These are phyloP conservation scores for Saraca asoca DNA, from an alignment of 331 rosid genomes.

Conservation along the genomic window DNA sequence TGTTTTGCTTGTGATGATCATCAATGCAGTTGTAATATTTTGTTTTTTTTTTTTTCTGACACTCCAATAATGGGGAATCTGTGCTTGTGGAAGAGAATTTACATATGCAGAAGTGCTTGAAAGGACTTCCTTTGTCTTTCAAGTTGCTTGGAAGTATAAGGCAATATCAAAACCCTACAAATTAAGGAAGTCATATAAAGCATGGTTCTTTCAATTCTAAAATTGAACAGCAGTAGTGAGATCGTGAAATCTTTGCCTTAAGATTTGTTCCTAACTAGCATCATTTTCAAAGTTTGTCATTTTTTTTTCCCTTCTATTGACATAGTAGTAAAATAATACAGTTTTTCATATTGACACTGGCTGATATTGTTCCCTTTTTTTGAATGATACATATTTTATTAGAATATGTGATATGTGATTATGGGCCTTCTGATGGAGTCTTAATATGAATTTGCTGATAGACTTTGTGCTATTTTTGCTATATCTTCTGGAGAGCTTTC, in stretches of 20 bases:
- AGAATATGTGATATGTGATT: slow-evolving; percentile 10
- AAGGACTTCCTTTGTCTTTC: background rate
- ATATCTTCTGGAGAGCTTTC: slow-evolving; percentile 14
- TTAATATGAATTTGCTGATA: background rate
- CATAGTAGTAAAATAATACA: too few species aligned
- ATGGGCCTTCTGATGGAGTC: slow-evolving; percentile 17
- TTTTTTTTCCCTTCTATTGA: too few species aligned
- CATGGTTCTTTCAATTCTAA: background rate
- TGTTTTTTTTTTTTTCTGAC: slow-evolving; percentile 21
- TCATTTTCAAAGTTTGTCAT: too few species aligned
- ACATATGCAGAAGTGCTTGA: background rate
- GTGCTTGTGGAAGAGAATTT: background rate
- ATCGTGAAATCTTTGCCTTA: background rate
- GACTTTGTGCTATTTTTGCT: background rate
- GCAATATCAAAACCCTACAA: background rate
- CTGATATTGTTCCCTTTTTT: background rate
- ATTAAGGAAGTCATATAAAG: slow-evolving; percentile 3
- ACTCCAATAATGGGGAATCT: background rate
- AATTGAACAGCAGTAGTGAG: slow-evolving; percentile 1
- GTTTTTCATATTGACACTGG: background rate
- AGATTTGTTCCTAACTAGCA: too few species aligned
- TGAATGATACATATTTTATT: too few species aligned
- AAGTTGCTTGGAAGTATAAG: background rate
- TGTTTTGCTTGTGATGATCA: background rate
- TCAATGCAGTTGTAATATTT: background rate